Conservation (phyloP, 805 yeast genomes). For the Brettanomyces sp. region DNA sequence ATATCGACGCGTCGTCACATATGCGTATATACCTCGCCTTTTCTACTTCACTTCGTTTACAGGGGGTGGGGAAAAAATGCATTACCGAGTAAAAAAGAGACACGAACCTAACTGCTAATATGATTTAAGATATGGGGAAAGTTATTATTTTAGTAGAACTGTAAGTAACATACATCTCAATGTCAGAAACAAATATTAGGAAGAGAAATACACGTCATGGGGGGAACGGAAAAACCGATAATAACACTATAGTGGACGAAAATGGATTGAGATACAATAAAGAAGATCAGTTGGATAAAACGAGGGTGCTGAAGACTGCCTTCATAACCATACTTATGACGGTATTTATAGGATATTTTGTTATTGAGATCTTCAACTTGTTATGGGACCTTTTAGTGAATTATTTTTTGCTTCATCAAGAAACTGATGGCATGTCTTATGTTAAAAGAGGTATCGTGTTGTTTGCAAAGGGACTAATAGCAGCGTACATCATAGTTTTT, state of each 20-base stretch:
- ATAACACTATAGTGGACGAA: not conserved
- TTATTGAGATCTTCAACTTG: constrained; percentile 7
- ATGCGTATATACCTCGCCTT: too few relatives aligned
- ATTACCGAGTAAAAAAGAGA: too few relatives aligned
- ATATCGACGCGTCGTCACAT: too few relatives aligned
- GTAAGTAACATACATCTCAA: not conserved
- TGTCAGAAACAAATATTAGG: not conserved
- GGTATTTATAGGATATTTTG: constrained; percentile 5
- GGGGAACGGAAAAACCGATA: not conserved
- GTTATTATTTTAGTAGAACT: too few relatives aligned
- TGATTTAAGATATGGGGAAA: too few relatives aligned
- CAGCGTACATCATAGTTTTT: constrained; percentile 10
- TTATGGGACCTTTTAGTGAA: constrained; percentile 6
- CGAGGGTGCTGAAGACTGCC: constrained; percentile 13
- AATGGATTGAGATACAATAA: constrained; percentile 10
- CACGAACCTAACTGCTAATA: too few relatives aligned
- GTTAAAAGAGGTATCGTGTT: constrained; percentile 10
- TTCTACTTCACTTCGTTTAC: too few relatives aligned
- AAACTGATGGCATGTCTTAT: constrained; percentile 1
- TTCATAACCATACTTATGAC: constrained; percentile 9
- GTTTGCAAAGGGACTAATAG: constrained; percentile 9
- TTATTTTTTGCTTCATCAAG: not conserved
- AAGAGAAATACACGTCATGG: not conserved
- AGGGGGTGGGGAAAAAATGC: too few relatives aligned
- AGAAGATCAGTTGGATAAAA: constrained; percentile 14